Evolutionary conservation across 2,329 filamentous ascomycete genomes (phyloP), one percentile per base, ranked within the genome.

Genomic region (Escovopsis sp.): DNA sequence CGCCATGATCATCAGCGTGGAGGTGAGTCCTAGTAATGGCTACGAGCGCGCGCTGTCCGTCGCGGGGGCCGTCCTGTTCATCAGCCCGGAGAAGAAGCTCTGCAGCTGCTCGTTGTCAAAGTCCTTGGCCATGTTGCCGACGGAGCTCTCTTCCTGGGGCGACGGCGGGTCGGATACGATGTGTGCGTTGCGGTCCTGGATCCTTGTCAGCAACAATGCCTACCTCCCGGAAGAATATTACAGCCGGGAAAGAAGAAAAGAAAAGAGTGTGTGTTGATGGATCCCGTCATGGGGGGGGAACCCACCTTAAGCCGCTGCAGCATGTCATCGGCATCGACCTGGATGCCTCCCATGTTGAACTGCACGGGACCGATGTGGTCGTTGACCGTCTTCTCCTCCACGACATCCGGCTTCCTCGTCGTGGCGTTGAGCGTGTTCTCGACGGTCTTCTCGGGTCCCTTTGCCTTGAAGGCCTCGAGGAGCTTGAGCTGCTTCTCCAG

Each of bases 301-400:
- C 64, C 54, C 63, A 89, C 85, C 75, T 87, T 88, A 46, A 94
- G 68, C 52, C 83, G 76, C 59, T 87, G 82, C 44, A 94, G 65
- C 82, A 93, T 91, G 54, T 94, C 87, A 55, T 94, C 88, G 8
- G 87, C 87, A 61, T 95, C 87, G 27, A 94, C 84, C 57, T 94
- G 87, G 48, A 98, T 95, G 41, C 91, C 91, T 35, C 91, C 91
- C 73, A 98, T 91, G 58, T 98, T 98, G 66, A 96, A 95, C 56
- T 94, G 87, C 48, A 95, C 87, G 1, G 88, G 87, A 0, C 88
- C 88, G 53, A 94, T 94, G 53, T 94, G 87, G 54, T 89, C 84
- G 51, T 79, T 80, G 42, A 74, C 67, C 47, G 62, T 66, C 47
- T 66, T 70, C 48, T 66, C 61, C 12, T 61, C 60, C n/a, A 57